Percentiles rank a stretch among this genome's conserved stretches.
Conservation (phyloP, 2,329 filamentous ascomycete species). For the Aureobasidium sp. region DNA sequence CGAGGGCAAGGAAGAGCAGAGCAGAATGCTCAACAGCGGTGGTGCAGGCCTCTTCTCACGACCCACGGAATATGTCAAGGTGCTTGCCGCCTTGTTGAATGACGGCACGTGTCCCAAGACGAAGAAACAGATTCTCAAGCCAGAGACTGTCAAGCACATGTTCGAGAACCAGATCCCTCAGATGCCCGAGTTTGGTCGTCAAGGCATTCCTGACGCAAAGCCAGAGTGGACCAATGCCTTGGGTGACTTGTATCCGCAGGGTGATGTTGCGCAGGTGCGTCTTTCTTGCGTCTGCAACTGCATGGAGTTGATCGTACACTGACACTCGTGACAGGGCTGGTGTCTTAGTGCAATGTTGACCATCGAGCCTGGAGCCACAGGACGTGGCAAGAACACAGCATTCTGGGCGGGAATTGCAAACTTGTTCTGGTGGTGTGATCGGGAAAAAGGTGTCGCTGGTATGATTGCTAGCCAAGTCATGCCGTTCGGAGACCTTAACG, state of each 20-base stretch:
- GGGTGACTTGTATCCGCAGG: conserved; percentile 43
- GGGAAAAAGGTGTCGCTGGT: conserved; percentile 32
- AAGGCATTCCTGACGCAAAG: conserved; percentile 29
- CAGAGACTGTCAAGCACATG: conserved; percentile 55
- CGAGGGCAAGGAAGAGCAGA: conserved; percentile 38
- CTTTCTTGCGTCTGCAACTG: background rate
- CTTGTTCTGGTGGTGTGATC: conserved; percentile 34
- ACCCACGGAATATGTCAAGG: conserved; percentile 54
- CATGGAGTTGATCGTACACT: background rate
- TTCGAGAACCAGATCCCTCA: conserved; percentile 50
- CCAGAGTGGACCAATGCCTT: conserved; percentile 30
- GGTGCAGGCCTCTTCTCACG: conserved; percentile 55
- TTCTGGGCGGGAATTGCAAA: conserved; percentile 34
- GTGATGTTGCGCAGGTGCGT: conserved; percentile 7
- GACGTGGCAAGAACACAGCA: conserved; percentile 29
- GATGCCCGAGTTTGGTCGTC: conserved; percentile 30
- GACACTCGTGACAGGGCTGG: conserved; percentile 47
- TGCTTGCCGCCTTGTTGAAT: conserved; percentile 58
- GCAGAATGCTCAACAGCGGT: conserved; percentile 49
- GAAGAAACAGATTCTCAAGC: conserved; percentile 46
- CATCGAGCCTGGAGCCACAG: conserved; percentile 29
- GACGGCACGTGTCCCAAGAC: conserved; percentile 55
- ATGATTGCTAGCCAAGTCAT: conserved; percentile 34
- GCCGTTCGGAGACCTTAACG: conserved; percentile 31
- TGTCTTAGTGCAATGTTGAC: conserved; percentile 42